Evolutionary conservation across 2,329 filamentous ascomycete species (phyloP).

Genomic region (Neurospora crassa): DNA sequence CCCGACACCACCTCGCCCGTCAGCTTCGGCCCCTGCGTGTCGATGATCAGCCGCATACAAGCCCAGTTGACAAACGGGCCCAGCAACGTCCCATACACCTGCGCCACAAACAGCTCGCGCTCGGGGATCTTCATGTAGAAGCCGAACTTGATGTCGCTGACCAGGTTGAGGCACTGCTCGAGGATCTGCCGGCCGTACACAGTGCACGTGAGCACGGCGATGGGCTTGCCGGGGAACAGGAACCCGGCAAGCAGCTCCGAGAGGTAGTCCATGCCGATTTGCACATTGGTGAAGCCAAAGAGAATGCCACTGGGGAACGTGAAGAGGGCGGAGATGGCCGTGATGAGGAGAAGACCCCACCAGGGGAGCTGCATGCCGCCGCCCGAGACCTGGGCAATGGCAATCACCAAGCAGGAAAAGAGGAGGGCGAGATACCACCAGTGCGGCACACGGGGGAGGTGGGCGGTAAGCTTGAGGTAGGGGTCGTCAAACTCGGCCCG

Average conservation of each 20-base stretch:
- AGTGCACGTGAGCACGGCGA: constrained; percentile 21
- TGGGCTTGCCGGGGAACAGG: constrained; percentile 22
- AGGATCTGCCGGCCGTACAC: constrained; percentile 25
- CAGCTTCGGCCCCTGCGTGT: not conserved
- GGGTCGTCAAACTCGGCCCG: not conserved
- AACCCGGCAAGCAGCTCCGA: constrained; percentile 22
- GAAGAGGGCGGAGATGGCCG: constrained; percentile 17
- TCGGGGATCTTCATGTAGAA: constrained; percentile 30
- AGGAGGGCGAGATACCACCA: constrained; percentile 11
- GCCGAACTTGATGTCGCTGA: constrained; percentile 27
- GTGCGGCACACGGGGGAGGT: not conserved
- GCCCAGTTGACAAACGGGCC: not conserved
- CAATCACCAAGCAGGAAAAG: constrained; percentile 17
- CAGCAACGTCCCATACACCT: constrained; percentile 8
- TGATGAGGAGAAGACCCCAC: constrained; percentile 23
- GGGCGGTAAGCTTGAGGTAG: not conserved
- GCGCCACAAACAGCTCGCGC: constrained; percentile 25
- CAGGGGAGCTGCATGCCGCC: constrained; percentile 21
- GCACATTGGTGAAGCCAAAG: constrained; percentile 21
- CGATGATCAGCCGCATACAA: not conserved
- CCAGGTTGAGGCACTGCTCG: constrained; percentile 24
- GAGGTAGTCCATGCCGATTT: constrained; percentile 22
- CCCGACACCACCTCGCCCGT: not conserved
- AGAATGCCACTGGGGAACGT: constrained; percentile 25
- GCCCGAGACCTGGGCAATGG: constrained; percentile 20